Base-by-base conservation (phyloP, 129 eudicot species). In the Daucus carota region DNA sequence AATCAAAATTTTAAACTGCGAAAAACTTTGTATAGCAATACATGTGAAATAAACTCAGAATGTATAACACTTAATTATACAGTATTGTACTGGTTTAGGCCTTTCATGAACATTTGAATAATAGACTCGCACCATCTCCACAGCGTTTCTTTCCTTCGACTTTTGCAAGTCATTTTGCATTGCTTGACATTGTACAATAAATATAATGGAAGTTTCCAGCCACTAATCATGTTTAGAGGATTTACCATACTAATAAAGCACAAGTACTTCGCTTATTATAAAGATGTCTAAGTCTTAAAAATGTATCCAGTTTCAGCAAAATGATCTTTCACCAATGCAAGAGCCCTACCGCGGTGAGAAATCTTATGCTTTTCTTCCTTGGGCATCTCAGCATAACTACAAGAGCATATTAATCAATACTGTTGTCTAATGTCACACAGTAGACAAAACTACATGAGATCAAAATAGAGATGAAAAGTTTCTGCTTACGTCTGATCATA, bases 341-440 rank as follows among this genome's bases (percentile, higher is more conserved):
- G 98, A 81, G 96, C 94, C 81, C 87, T 86, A 47, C 75, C 84
- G 26, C 98, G 90, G 67, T 93, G 95, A 63, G 98, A 93, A 40
- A 93, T 93, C 84, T 84, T 93, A 87, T 93, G 87, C 92, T 90
- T 93, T 86, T 90, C 92, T 52, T 93, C 92, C 83, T 90, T 93
- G 11, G 88, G 86, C 92, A 93, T 90, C 79, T 93, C 96, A 41
- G 98, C 98, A 73, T 93, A 93, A 44, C 98, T 93, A 76, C 54
- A 85, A 70, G 80, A 38, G 72, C 70, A 31, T 2, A 76, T 43
- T 18, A 40, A 47, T 73, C 15, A 77, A 24, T 63, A 76, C 33
- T 14, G 12, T 57, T 18, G 54, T 1, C 68, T 71, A 45, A 41
- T 77, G 52, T 54, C 50, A 17, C 72, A 29, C 32, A 29, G 34